Percentiles rank a stretch among this genome's conserved stretches.
These are phyloP conservation scores for Vitis hybrid DNA, from an alignment of 177 flowering plant species.

Conservation along the genomic window DNA sequence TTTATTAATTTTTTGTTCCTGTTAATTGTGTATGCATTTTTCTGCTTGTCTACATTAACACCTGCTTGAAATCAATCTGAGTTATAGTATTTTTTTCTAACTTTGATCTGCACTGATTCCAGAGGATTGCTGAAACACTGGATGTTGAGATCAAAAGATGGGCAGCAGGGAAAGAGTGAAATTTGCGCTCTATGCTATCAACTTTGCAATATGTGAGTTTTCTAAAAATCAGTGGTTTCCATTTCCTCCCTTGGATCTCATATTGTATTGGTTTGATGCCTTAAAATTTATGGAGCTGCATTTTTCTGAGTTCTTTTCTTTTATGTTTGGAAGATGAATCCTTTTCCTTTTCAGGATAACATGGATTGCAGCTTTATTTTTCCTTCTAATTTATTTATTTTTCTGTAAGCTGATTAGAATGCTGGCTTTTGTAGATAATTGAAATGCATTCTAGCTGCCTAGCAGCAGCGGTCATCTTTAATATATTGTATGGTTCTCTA, in stretches of 20 bases:
- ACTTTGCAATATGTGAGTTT: constrained; percentile 84
- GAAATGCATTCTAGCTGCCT: no score
- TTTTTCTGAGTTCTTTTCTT: no score
- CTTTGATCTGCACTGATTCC: constrained; percentile 18
- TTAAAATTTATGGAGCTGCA: not conserved
- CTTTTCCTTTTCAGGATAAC: no score
- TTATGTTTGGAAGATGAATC: not conserved
- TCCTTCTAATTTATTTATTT: no score
- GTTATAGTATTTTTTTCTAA: not conserved
- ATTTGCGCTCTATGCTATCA: constrained; percentile 85
- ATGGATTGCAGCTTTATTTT: no score
- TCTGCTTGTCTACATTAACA: not conserved
- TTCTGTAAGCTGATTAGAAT: no score
- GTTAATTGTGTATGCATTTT: no score
- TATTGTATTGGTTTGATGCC: not conserved
- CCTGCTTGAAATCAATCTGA: not conserved
- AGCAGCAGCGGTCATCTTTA: no score
- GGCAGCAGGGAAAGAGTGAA: constrained; percentile 96
- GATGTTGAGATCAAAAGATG: constrained; percentile 93
- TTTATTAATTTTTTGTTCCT: no score
- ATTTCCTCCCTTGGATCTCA: not conserved
- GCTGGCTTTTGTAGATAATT: no score
- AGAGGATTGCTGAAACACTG: constrained; percentile 85
- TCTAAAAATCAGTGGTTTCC: not conserved
- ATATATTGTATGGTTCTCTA: no score